These are phyloP conservation scores for Cordyceps pruinosa DNA, from an alignment of 2,329 filamentous ascomycete species.

Conservation along the genomic window DNA sequence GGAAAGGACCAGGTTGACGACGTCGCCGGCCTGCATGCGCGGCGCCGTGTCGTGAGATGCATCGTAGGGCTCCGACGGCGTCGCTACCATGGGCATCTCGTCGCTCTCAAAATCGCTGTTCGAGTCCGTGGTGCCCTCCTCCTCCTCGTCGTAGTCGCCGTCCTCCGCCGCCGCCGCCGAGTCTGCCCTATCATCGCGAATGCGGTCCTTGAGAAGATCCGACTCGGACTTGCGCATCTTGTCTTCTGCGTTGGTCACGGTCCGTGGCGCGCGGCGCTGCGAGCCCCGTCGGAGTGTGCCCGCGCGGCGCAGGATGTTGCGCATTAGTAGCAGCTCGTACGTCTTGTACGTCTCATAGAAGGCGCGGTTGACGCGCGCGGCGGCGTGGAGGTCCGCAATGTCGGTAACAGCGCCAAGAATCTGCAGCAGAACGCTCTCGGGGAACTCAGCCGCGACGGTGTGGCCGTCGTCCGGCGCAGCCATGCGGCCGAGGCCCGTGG, in stretches of 20 bases:
- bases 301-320: constrained; percentile 28
- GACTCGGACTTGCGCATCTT: constrained; percentile 28
- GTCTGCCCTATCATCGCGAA: constrained; percentile 22
- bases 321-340: constrained; percentile 35
- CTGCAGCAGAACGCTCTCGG: constrained; percentile 31
- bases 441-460: constrained; percentile 28
- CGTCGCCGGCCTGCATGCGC: not conserved
- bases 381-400: constrained; percentile 35
- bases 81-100: constrained; percentile 13
- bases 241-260: constrained; percentile 24
- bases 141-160: constrained; percentile 21
- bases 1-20: constrained; percentile 1
- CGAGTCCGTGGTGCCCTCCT: constrained; percentile 20
- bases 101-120: constrained; percentile 11
- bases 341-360: constrained; percentile 41
- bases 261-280: constrained; percentile 18
- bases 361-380: constrained; percentile 34
- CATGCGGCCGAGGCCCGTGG: constrained; percentile 25
- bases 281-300: constrained; percentile 19
- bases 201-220: constrained; percentile 23
- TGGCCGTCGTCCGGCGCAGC: constrained; percentile 25
- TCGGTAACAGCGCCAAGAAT: constrained; percentile 35
- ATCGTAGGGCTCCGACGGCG: not conserved
- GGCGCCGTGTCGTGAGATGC: not conserved
- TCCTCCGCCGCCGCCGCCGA: constrained; percentile 24